These are phyloP conservation scores for Epichloe baconii DNA, from an alignment of 2,329 filamentous ascomycete species.

Conservation along the genomic window DNA sequence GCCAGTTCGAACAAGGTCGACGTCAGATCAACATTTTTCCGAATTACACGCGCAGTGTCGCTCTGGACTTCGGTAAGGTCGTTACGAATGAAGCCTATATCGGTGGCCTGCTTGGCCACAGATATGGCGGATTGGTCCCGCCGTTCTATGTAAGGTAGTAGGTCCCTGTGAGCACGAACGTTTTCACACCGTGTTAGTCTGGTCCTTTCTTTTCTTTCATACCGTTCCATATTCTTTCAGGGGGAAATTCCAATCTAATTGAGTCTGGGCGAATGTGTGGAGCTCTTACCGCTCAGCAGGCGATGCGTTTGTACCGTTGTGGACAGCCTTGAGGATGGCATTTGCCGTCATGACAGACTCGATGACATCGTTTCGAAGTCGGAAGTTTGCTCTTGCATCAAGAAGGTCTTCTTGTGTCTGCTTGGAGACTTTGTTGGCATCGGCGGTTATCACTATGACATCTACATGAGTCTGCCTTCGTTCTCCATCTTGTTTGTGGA, in stretches of 20 bases:
- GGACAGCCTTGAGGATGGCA: slow-evolving; percentile 65
- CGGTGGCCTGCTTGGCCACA: slow-evolving; percentile 45
- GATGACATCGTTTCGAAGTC: slow-evolving; percentile 54
- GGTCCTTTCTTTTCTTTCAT: not conserved
- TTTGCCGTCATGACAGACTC: slow-evolving; percentile 58
- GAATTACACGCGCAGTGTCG: slow-evolving; percentile 41
- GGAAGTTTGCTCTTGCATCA: slow-evolving; percentile 56
- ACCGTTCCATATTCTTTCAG: not conserved
- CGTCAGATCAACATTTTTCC: slow-evolving; percentile 50
- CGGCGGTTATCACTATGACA: slow-evolving; percentile 11
- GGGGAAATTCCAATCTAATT: no score
- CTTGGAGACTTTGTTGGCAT: slow-evolving; percentile 34
- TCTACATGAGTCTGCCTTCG: not conserved
- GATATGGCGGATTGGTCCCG: slow-evolving; percentile 55
- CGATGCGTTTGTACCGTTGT: slow-evolving; percentile 50
- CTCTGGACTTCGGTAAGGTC: slow-evolving; percentile 44
- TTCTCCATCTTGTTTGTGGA: not conserved
- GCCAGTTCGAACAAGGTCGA: slow-evolving; percentile 50
- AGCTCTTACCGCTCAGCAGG: slow-evolving; percentile 51
- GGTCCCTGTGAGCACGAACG: slow-evolving; percentile 33
- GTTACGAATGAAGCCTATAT: slow-evolving; percentile 35
- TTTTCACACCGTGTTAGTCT: not conserved
- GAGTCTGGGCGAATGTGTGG: not conserved
- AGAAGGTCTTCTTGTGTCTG: slow-evolving; percentile 53
- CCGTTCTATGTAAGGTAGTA: slow-evolving; percentile 51